phyloP scores from a whole-genome alignment of 805 yeast genomes.

The Huiozyma naganishii region DNA sequence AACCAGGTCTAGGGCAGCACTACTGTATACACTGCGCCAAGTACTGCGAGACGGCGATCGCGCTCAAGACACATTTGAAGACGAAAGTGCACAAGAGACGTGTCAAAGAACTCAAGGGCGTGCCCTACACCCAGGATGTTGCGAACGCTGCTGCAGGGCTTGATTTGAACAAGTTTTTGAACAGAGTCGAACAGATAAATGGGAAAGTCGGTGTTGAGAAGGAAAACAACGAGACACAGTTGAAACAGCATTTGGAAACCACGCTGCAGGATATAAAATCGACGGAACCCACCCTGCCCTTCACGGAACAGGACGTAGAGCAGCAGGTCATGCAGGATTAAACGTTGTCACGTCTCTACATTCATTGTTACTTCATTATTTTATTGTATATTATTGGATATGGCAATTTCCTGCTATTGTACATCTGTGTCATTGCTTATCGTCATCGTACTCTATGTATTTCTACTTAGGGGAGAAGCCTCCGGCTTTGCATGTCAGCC shows the following conservation, averaged over 20 bases:
- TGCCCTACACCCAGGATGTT: constrained; percentile 81
- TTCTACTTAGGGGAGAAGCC: too few relatives aligned
- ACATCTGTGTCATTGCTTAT: background rate
- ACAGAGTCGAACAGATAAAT: constrained; percentile 52
- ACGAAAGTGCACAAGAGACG: constrained; percentile 81
- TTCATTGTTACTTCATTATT: too few relatives aligned
- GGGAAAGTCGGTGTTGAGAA: constrained; percentile 39
- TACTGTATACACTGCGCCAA: constrained; percentile 92
- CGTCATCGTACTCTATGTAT: too few relatives aligned
- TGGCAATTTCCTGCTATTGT: background rate
- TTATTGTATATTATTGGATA: too few relatives aligned
- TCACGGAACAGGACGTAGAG: background rate
- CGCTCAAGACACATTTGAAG: constrained; percentile 61
- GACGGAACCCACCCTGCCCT: constrained; percentile 27
- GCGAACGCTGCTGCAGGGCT: constrained; percentile 86
- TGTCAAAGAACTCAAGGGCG: constrained; percentile 59
- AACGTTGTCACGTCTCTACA: background rate
- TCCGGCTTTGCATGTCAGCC: too few relatives aligned
- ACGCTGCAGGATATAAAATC: constrained; percentile 20
- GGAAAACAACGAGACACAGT: constrained; percentile 32
- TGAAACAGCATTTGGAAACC: constrained; percentile 21
- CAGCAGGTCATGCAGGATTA: background rate
- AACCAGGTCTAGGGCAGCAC: constrained; percentile 90
- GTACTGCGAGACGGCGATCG: constrained; percentile 69
- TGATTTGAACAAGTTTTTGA: constrained; percentile 55